Conservation (phyloP, 495 filamentous ascomycete genomes). For the Lasiosphaeria miniovina region DNA sequence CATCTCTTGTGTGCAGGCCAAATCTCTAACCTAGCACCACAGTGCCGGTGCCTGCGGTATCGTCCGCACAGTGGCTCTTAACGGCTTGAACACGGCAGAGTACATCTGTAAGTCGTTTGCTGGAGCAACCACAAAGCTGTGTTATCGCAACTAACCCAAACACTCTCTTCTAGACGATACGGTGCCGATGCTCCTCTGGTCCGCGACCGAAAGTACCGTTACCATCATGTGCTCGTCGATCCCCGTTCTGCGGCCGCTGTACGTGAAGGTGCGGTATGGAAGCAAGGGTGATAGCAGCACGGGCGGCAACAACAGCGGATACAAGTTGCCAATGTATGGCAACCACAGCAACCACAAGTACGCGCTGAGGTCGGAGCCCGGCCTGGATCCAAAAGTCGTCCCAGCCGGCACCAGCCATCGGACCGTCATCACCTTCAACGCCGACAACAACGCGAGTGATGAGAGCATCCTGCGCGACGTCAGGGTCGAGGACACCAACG, state of each 20-base stretch:
- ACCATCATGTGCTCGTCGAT: slow-evolving; percentile 17
- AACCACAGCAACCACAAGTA: slow-evolving; percentile 9
- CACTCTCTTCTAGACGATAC: slow-evolving; percentile 10
- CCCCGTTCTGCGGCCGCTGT: slow-evolving; percentile 16
- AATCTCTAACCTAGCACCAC: neutral
- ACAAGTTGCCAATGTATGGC: slow-evolving; percentile 10
- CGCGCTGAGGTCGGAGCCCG: neutral
- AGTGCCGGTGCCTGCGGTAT: slow-evolving; percentile 14
- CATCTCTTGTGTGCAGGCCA: neutral
- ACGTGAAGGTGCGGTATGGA: slow-evolving; percentile 5
- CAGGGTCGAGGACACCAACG: slow-evolving; percentile 1
- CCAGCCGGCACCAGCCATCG: neutral
- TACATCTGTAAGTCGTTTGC: slow-evolving; percentile 9
- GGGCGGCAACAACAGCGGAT: neutral
- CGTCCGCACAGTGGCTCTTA: slow-evolving; percentile 14
- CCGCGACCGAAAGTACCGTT: slow-evolving; percentile 13
- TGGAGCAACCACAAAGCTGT: neutral
- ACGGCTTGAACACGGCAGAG: slow-evolving; percentile 12
- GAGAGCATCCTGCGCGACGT: slow-evolving; percentile 6
- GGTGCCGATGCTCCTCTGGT: slow-evolving; percentile 16
- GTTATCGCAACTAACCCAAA: slow-evolving; percentile 1
- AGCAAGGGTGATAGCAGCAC: slow-evolving; percentile 7
- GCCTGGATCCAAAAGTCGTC: neutral
- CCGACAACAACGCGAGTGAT: slow-evolving; percentile 6
- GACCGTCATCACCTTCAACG: slow-evolving; percentile 10